A percentile compares a stretch with the other conserved stretches of the same genome.
Conservation (phyloP, 176 grass and related monocot species). For the Cenchrus purpureus region DNA sequence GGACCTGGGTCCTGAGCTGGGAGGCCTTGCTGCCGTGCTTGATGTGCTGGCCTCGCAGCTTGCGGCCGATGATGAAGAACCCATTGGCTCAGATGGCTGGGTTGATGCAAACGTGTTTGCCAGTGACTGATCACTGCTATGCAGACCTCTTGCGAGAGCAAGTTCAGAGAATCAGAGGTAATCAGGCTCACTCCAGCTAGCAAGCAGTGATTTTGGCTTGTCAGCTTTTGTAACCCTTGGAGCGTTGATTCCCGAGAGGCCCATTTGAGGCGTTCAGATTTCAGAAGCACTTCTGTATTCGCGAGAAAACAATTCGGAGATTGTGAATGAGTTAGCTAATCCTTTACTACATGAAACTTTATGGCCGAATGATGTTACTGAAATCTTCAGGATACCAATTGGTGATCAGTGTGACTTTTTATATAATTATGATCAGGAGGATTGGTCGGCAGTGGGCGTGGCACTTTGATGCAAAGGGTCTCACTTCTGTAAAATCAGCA, state of each 20-base stretch:
- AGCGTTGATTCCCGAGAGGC: not conserved
- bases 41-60: conserved; percentile 45
- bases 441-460: too few relatives aligned
- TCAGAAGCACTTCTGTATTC: not conserved
- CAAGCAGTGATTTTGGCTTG: not conserved
- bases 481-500: too few relatives aligned
- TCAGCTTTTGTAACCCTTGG: not conserved
- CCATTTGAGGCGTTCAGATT: not conserved
- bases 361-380: too few relatives aligned
- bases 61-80: conserved; percentile 9
- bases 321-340: too few relatives aligned
- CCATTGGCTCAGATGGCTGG: not conserved
- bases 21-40: conserved; percentile 39
- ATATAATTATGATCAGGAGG: too few relatives aligned
- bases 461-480: too few relatives aligned
- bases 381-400: too few relatives aligned
- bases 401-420: too few relatives aligned
- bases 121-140: not conserved
- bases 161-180: not conserved
- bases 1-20: conserved; percentile 48
- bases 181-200: not conserved
- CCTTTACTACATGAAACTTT: too few relatives aligned
- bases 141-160: not conserved
- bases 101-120: not conserved
- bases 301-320: not conserved